Evolutionary conservation across 345 rosid genomes (phyloP).

Genomic region (Toxicodendron radicans): DNA sequence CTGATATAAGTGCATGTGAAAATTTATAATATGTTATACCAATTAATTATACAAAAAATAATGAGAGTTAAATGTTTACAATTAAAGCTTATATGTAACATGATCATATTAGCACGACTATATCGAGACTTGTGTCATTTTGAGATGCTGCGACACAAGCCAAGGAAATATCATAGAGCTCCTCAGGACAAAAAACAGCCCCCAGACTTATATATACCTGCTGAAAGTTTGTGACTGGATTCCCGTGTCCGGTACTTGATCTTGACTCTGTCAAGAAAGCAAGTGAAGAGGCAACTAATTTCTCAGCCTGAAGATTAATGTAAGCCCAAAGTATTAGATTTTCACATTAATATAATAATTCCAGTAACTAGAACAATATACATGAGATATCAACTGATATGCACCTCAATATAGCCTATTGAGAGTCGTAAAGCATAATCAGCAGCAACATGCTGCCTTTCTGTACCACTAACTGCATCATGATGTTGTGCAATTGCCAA

Average conservation of each 20-base stretch:
- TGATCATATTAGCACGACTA: neutral
- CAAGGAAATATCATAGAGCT: neutral
- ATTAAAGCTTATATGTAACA: neutral
- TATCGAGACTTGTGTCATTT: neutral
- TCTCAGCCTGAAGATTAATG: conserved; percentile 63
- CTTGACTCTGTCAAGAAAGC: conserved; percentile 54
- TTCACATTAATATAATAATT: neutral
- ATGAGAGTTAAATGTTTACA: neutral
- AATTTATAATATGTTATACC: neutral
- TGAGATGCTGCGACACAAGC: neutral
- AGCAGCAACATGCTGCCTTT: conserved; percentile 93
- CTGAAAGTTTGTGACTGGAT: conserved; percentile 48
- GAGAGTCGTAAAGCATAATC: conserved; percentile 93
- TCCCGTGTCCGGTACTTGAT: conserved; percentile 41
- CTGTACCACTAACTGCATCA: conserved; percentile 97
- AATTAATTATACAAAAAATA: neutral
- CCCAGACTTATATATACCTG: conserved; percentile 46
- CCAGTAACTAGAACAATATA: neutral
- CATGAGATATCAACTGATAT: conserved; percentile 10
- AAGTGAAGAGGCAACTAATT: conserved; percentile 77
- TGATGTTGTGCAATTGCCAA: conserved; percentile 95
- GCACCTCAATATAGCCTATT: conserved; percentile 79
- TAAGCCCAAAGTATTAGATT: conserved; percentile 19
- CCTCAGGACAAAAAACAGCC: neutral
- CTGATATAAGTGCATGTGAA: neutral